Percentiles rank a stretch among this genome's conserved stretches.
Evolutionary conservation across 2,329 filamentous ascomycete genomes (phyloP).

Genomic region (Stenocarpella maydis): DNA sequence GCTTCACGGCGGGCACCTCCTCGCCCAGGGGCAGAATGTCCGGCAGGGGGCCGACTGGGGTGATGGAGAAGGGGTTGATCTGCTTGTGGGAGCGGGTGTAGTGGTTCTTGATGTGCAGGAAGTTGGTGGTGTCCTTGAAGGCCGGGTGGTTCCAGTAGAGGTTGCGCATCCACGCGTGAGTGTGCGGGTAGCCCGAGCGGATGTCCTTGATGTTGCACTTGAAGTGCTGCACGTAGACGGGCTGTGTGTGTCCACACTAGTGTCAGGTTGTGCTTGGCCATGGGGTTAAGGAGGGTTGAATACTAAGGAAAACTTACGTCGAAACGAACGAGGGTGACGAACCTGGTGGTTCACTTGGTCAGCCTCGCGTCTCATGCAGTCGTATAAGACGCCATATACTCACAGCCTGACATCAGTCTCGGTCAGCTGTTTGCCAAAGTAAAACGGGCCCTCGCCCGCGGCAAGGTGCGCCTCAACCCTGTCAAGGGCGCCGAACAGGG

Average conservation of each 20-base stretch:
- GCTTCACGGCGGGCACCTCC: conserved; percentile 71
- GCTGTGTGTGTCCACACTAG: conserved; percentile 41
- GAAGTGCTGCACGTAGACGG: conserved; percentile 87
- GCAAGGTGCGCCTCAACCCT: conserved; percentile 75
- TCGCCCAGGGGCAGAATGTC: conserved; percentile 80
- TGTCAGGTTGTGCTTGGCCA: background rate
- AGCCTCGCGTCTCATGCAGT: background rate
- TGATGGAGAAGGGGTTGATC: conserved; percentile 77
- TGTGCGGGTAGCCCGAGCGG: conserved; percentile 79
- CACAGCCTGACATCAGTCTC: conserved; percentile 82
- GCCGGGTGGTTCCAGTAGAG: conserved; percentile 85
- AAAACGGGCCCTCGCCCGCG: conserved; percentile 65
- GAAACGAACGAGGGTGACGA: conserved; percentile 76
- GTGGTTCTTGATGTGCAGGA: conserved; percentile 92
- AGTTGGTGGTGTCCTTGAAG: conserved; percentile 85
- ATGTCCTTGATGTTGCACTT: conserved; percentile 89
- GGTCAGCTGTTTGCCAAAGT: conserved; percentile 78
- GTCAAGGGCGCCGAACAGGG: conserved; percentile 81
- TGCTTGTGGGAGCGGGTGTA: conserved; percentile 69
- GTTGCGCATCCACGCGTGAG: conserved; percentile 83
- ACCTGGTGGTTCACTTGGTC: conserved; percentile 49
- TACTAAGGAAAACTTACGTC: conserved; percentile 54
- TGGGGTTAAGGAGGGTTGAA: no score
- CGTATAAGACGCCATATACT: conserved; percentile 39
- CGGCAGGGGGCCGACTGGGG: conserved; percentile 84